These are phyloP conservation scores for Gracilaria vermiculophylla DNA, from an alignment of 23 red algal genomes.

Conservation along the genomic window DNA sequence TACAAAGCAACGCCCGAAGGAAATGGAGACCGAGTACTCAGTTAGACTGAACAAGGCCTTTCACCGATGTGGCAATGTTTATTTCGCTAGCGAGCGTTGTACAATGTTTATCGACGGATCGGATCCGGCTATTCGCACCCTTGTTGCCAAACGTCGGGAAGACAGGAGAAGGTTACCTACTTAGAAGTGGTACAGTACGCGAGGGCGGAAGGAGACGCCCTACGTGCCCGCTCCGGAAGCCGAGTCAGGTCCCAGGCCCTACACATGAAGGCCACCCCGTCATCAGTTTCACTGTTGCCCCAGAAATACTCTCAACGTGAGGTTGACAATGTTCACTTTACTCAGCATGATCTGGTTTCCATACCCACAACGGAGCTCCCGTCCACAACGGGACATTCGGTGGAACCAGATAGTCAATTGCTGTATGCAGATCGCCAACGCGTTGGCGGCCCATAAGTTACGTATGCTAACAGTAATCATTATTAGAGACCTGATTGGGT, in stretches of 20 bases:
- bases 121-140: background rate
- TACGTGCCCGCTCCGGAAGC: background rate
- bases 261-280: background rate
- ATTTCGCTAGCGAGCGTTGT: background rate
- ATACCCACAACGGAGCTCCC: background rate
- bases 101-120: too few relatives aligned
- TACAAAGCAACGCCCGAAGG: background rate
- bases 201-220: background rate
- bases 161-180: background rate
- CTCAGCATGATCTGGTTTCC: background rate
- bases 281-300: background rate
- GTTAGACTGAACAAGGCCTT: background rate
- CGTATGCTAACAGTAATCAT: too few relatives aligned
- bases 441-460: background rate
- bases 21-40: background rate
- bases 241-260: background rate
- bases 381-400: background rate
- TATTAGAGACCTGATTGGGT: too few relatives aligned
- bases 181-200: background rate
- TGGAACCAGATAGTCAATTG: background rate
- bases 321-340: background rate
- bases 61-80: conserved; percentile 18
- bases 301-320: too few relatives aligned
- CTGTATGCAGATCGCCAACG: background rate
- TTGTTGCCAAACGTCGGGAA: background rate